Evolutionary conservation across 768 basidiomycete species (phyloP).

Genomic region (Sistotremastrum suecicum): DNA sequence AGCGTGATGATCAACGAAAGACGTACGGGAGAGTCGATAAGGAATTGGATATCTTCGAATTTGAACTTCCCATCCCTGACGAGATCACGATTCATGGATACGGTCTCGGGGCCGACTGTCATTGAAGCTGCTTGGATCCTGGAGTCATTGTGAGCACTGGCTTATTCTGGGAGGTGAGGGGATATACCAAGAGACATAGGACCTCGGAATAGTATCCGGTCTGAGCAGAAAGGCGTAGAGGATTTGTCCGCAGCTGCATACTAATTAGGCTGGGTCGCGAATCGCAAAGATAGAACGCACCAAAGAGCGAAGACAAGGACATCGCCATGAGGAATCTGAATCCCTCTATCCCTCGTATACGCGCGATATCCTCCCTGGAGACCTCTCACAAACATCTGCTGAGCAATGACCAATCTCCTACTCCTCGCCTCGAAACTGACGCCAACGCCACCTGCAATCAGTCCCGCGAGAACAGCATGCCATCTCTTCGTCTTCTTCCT

Average conservation of each 20-base stretch:
- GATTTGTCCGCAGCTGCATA: conserved; percentile 66
- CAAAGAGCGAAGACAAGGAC: conserved; percentile 67
- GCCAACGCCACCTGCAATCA: conserved; percentile 55
- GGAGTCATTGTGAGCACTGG: not conserved
- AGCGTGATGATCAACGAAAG: not conserved
- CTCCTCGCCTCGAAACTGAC: conserved; percentile 66
- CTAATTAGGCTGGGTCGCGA: not conserved
- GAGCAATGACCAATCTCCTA: conserved; percentile 54
- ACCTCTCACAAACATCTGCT: conserved; percentile 87
- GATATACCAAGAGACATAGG: conserved; percentile 59
- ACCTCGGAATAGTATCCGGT: conserved; percentile 72
- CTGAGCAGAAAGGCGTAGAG: conserved; percentile 63
- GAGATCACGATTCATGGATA: conserved; percentile 47
- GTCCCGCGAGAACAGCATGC: conserved; percentile 72
- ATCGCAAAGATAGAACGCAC: conserved; percentile 22
- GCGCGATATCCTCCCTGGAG: conserved; percentile 83
- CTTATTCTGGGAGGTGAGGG: not conserved
- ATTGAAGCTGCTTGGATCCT: conserved; percentile 59
- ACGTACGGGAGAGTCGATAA: conserved; percentile 36
- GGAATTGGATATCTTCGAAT: conserved; percentile 36
- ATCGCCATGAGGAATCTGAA: conserved; percentile 71
- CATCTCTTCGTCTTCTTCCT: conserved; percentile 57
- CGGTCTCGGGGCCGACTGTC: conserved; percentile 41
- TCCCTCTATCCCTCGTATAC: conserved; percentile 48
- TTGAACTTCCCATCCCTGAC: conserved; percentile 46